Base-by-base conservation (phyloP, 2,329 filamentous ascomycete genomes). In the Proliferodiscus dingleyae region DNA sequence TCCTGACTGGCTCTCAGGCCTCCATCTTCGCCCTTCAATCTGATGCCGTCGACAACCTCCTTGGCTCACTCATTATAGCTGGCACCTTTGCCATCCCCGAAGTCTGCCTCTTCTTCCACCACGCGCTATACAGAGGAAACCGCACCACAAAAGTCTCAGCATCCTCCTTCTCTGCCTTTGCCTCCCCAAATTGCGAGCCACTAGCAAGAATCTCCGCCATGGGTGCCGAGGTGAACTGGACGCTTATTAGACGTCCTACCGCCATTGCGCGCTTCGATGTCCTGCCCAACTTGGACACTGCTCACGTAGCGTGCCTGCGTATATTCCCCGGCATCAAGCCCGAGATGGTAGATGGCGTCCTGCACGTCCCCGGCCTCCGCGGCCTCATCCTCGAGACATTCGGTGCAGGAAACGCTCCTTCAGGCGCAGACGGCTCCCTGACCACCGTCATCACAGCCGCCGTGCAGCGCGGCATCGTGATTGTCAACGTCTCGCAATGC, bases 1-100 rank as follows among this genome's bases (percentile, higher is more conserved):
- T 87, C 42, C 66, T 87, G 36, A 87, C 83, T 28, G 74, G 74
- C 4, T 75, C 73, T 5, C 75, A 80, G 61, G 78, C 83, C 9
- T 82, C 83, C 0, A 87, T 87, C 72, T 75, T 84, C 53, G 78
- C 84, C 57, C 70, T 86, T 10, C 82, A 87, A 61, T 85, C 80
- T 43, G 83, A 87, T 62, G 83, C 83, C 5, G 78, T 81, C 7
- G 82, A 86, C 60, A 87, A 87, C 49, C 71, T 87, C 7, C 74
- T 87, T 5, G 81, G 81, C 11, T 81, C 81, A 8, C 66, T 87
- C 48, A 81, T 87, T 47, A 78, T 87, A 45, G 83, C 83, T 11
- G 82, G 82, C 9, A 83, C 86, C 54, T 86, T 87, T 60, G 82
- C 83, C 73, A 83, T 87, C 42, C 83, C 83, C 0, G 83, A 87